Percentiles rank a stretch among this genome's conserved stretches.
These are phyloP conservation scores for Davidsoniella virescens DNA, from an alignment of 2,329 filamentous ascomycete genomes.

Conservation along the genomic window DNA sequence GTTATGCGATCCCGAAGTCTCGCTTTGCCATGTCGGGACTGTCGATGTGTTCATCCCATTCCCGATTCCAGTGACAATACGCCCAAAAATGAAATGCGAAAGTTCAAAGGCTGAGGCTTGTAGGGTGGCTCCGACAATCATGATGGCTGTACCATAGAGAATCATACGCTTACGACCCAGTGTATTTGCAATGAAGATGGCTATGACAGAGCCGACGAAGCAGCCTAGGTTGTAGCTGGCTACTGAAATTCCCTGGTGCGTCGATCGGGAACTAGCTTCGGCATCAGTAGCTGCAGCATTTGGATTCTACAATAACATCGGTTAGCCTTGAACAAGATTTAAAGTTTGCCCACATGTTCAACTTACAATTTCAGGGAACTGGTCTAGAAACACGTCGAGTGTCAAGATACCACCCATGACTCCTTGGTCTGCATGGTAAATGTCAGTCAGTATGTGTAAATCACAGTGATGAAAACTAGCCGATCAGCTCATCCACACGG, in stretches of 20 bases:
- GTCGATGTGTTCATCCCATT: conserved; percentile 42
- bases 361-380: conserved; percentile 35
- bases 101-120: conserved; percentile 39
- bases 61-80: conserved; percentile 41
- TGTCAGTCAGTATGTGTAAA: no score
- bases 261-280: not conserved
- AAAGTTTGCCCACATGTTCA: no score
- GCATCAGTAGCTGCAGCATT: not conserved
- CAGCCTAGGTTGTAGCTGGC: conserved; percentile 44
- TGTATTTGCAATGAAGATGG: conserved; percentile 47
- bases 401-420: conserved; percentile 63
- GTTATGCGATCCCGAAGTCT: conserved; percentile 30
- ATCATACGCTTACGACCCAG: conserved; percentile 44
- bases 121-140: conserved; percentile 38
- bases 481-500: no score
- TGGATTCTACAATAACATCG: no score
- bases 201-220: conserved; percentile 46
- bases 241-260: conserved; percentile 29
- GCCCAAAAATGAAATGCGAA: conserved; percentile 23
- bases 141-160: conserved; percentile 40
- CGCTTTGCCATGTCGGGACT: conserved; percentile 39
- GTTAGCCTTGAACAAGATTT: no score
- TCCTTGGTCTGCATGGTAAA: conserved; percentile 35
- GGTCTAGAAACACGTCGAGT: conserved; percentile 41
- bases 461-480: no score